Evolutionary conservation across 768 basidiomycete genomes (phyloP).

Genomic region (Mycena polygramma): DNA sequence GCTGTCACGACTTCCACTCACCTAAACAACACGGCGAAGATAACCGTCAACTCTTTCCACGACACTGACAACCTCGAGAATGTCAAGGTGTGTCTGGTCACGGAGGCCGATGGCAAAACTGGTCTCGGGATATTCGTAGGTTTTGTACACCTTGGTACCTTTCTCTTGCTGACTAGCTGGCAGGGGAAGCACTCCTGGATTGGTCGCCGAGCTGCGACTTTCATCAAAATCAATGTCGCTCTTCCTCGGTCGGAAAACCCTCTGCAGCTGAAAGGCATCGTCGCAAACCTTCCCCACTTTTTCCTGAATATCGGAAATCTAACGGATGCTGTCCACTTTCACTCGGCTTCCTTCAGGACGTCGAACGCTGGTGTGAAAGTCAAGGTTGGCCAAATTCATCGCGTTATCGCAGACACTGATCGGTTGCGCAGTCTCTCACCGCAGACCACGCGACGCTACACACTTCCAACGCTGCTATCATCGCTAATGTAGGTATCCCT

Average conservation of each 20-base stretch:
- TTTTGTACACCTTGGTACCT: not conserved
- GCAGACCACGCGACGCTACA: constrained; percentile 6
- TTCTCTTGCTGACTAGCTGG: not conserved
- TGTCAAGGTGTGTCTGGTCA: constrained; percentile 12
- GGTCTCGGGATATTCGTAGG: constrained; percentile 32
- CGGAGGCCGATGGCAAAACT: not conserved
- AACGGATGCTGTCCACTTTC: not conserved
- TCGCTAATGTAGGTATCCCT: constrained; percentile 5
- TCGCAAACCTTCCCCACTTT: constrained; percentile 28
- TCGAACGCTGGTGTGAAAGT: constrained; percentile 24
- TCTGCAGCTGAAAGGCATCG: constrained; percentile 14
- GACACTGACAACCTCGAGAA: not conserved
- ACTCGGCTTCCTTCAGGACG: constrained; percentile 6
- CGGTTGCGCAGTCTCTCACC: constrained; percentile 8
- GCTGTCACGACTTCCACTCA: constrained; percentile 16
- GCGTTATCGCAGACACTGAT: not conserved
- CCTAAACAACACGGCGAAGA: constrained; percentile 11
- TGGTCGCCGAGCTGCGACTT: not conserved
- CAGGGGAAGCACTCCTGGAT: constrained; percentile 6
- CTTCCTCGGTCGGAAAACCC: constrained; percentile 11
- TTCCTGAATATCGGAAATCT: constrained; percentile 15
- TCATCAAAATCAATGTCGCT: constrained; percentile 22
- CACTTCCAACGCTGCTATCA: constrained; percentile 27
- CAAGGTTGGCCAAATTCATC: not conserved
- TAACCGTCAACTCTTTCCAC: constrained; percentile 10